A percentile compares a stretch with the other conserved stretches of the same genome.
These are phyloP conservation scores for Silybum marianum DNA, from an alignment of 129 eudicot species.

Conservation along the genomic window DNA sequence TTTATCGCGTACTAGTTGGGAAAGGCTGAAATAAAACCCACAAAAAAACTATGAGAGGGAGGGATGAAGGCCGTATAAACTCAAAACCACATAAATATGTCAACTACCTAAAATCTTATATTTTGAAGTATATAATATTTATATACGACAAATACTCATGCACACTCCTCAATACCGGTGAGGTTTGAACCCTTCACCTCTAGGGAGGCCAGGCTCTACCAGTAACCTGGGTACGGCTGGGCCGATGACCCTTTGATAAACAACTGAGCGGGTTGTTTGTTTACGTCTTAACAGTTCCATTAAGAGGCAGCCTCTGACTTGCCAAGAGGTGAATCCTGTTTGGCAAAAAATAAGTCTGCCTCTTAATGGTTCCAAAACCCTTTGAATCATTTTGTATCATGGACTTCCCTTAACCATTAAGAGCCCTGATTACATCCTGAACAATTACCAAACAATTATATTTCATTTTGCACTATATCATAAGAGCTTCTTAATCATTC, in stretches of 20 bases:
- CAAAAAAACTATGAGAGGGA: constrained; percentile 26
- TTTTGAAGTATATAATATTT: neutral
- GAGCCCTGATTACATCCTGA: too few relatives aligned
- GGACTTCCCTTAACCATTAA: too few relatives aligned
- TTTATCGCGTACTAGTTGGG: constrained; percentile 25
- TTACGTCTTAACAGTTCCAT: too few relatives aligned
- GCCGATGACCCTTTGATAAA: neutral
- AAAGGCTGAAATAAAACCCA: constrained; percentile 25
- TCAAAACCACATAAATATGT: constrained; percentile 15
- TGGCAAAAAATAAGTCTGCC: too few relatives aligned
- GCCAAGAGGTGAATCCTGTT: too few relatives aligned
- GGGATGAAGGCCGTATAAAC: constrained; percentile 16
- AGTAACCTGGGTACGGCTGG: neutral
- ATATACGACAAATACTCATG: neutral
- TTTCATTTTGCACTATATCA: too few relatives aligned
- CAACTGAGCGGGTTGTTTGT: neutral
- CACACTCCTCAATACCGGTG: neutral
- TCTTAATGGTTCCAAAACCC: too few relatives aligned
- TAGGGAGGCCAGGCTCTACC: neutral
- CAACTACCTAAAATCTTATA: neutral
- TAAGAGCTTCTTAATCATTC: too few relatives aligned
- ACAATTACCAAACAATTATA: too few relatives aligned
- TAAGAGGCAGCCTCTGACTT: too few relatives aligned
- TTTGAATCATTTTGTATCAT: too few relatives aligned
- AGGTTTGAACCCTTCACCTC: neutral